Conservation (phyloP, 257 asterid species). For the Apocynum venetum region DNA sequence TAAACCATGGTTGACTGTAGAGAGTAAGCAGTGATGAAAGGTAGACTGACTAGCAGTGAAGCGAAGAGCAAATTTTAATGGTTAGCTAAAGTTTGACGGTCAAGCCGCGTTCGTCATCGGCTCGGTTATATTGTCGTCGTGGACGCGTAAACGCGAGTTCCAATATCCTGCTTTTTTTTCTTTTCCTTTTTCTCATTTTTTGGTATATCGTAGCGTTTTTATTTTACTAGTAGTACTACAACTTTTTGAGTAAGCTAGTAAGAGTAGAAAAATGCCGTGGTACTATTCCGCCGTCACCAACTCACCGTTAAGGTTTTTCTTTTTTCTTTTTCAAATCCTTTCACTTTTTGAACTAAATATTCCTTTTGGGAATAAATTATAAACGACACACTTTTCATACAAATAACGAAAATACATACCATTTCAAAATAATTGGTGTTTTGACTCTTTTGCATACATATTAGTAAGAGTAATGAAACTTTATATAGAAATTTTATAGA, state of each 20-base stretch:
- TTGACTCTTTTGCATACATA: too few relatives aligned
- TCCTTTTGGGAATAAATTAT: too few relatives aligned
- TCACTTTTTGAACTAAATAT: too few relatives aligned
- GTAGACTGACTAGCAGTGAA: background rate
- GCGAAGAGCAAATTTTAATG: background rate
- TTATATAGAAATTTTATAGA: too few relatives aligned
- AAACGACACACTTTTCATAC: too few relatives aligned
- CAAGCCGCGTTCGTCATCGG: constrained; percentile 23
- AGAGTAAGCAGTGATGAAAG: background rate
- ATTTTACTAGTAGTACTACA: background rate
- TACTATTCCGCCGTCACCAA: background rate
- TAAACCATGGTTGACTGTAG: constrained; percentile 32
- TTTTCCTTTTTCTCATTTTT: too few relatives aligned
- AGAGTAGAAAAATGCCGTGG: too few relatives aligned
- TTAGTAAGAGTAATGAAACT: too few relatives aligned
- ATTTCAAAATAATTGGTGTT: too few relatives aligned
- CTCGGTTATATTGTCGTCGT: constrained; percentile 1
- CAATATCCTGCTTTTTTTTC: background rate
- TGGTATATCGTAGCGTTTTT: background rate
- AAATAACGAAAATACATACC: too few relatives aligned
- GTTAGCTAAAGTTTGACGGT: constrained; percentile 15
- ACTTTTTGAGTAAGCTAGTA: background rate
- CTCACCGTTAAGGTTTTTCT: background rate
- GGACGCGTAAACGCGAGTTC: constrained; percentile 16
- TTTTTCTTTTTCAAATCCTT: too few relatives aligned